Conservation (phyloP, 345 rosid species). For the Excoecaria cochinchinensis region DNA sequence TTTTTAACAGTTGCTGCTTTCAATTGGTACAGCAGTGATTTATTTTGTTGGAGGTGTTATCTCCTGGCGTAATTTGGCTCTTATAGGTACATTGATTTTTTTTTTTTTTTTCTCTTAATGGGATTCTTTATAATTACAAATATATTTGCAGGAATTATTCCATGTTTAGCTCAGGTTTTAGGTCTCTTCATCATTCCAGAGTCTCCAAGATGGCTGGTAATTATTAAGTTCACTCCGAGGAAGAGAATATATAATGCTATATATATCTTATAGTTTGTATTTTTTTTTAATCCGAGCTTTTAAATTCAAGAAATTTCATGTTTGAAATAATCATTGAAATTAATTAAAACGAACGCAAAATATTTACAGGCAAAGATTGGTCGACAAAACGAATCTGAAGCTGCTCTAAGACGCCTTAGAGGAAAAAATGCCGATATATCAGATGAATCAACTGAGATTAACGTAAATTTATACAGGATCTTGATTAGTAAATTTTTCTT, state of each 20-base stretch:
- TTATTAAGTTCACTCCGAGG: not conserved
- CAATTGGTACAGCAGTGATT: slow-evolving; percentile 20
- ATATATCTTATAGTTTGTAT: not conserved
- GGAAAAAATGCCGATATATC: slow-evolving; percentile 52
- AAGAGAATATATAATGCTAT: not conserved
- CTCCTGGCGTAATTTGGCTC: slow-evolving; percentile 40
- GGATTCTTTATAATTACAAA: not conserved
- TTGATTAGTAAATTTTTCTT: not conserved
- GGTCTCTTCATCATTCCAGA: slow-evolving; percentile 45
- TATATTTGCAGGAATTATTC: slow-evolving; percentile 32
- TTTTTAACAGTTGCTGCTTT: not conserved
- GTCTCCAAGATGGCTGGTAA: slow-evolving; percentile 54
- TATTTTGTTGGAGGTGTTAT: slow-evolving; percentile 33
- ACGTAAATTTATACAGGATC: slow-evolving; percentile 18
- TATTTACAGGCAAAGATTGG: slow-evolving; percentile 44
- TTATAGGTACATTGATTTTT: slow-evolving; percentile 15
- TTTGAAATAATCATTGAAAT: too few species aligned
- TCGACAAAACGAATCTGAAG: slow-evolving; percentile 44
- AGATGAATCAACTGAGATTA: slow-evolving; percentile 52
- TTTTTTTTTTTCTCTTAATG: too few species aligned
- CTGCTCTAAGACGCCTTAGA: slow-evolving; percentile 44
- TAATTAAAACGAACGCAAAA: too few species aligned
- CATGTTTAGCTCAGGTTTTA: slow-evolving; percentile 31
- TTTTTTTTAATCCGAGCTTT: too few species aligned
- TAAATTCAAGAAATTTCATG: not conserved